Evolutionary conservation across 2,329 filamentous ascomycete species (phyloP), one percentile per base, ranked within the genome.

Genomic region (Alternaria postmessia): DNA sequence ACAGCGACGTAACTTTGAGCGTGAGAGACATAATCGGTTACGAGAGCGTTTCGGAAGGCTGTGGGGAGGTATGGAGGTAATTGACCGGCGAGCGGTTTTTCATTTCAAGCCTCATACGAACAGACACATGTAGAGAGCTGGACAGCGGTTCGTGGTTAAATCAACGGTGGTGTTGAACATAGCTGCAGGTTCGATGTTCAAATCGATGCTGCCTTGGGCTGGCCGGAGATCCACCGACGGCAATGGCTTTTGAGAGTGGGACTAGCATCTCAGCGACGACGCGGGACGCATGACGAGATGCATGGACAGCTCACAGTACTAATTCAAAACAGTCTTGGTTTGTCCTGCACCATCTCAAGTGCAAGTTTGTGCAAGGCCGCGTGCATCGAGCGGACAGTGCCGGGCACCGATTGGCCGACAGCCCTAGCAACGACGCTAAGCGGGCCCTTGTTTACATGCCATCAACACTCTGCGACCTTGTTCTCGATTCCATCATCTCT

Each of bases 1-100:
- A 84, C 48, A 91, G 81, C 22, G 88, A 89, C 32, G 86, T 86
- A 67, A 91, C 84, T 74, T 91, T 91, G 63, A 91, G 80, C 9
- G 88, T 89, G 63, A 90, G 81, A 63, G 87, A 88, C 87, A 89
- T 89, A 64, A 41, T 71, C 57, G 61, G 57, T 62, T 62, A 58
- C 56, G 24, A 46, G 26, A 39, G 26, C 47, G 63, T 54, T 64
- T 51, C 54, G 41, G 54, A 53, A 32, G 42, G 24, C 24, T 59
- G 42, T 14, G 24, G 49, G 18, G 32, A 32, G 22, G 30, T 39
- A 5, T 46, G 41, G 20, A 43, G 38, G 59, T 55, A 61, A 66
- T 63, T 63, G 65, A 34, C 28, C 12, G 49, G 44, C 12, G 14
- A 34, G n/a, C 18, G 11, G 16, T 5, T 28, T 16, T 18, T 63